Evolutionary conservation across 2,329 filamentous ascomycete genomes (phyloP).

Genomic region (Ustulina deusta): DNA sequence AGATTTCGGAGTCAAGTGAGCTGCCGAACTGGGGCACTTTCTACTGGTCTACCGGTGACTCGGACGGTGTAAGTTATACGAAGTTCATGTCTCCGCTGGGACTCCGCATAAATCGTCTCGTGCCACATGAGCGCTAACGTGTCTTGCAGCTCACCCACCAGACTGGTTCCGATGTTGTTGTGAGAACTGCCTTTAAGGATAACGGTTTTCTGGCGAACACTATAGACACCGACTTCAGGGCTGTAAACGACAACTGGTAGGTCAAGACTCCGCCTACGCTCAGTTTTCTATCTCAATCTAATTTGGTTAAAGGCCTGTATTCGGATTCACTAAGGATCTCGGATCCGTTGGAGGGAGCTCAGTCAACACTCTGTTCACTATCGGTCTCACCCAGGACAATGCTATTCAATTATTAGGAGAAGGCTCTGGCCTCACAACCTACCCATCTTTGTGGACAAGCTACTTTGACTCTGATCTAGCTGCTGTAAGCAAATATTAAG

Average conservation of each 20-base stretch:
- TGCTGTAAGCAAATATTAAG: slow-evolving; percentile 56
- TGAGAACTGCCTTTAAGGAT: slow-evolving; percentile 74
- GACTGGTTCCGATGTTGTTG: slow-evolving; percentile 72
- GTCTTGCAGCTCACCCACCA: slow-evolving; percentile 71
- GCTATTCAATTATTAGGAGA: slow-evolving; percentile 81
- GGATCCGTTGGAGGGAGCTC: slow-evolving; percentile 55
- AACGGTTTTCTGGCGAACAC: slow-evolving; percentile 72
- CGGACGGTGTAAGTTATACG: slow-evolving; percentile 56
- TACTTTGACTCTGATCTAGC: slow-evolving; percentile 73
- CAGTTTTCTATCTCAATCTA: slow-evolving; percentile 18
- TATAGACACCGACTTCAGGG: slow-evolving; percentile 73
- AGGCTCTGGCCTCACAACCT: slow-evolving; percentile 68
- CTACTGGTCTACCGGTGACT: slow-evolving; percentile 73
- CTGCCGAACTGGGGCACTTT: slow-evolving; percentile 85
- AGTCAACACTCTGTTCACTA: slow-evolving; percentile 73
- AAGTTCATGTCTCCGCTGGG: not conserved
- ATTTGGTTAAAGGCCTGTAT: slow-evolving; percentile 71
- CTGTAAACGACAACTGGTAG: slow-evolving; percentile 71
- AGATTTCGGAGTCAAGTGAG: slow-evolving; percentile 76
- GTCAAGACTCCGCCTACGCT: not conserved
- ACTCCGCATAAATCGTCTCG: not conserved
- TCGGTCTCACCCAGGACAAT: slow-evolving; percentile 81
- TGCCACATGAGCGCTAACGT: slow-evolving; percentile 29
- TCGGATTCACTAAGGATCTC: slow-evolving; percentile 78
- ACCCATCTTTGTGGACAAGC: slow-evolving; percentile 82